phyloP scores from a whole-genome alignment of 495 filamentous ascomycete genomes.

The Penicillium desertorum region DNA sequence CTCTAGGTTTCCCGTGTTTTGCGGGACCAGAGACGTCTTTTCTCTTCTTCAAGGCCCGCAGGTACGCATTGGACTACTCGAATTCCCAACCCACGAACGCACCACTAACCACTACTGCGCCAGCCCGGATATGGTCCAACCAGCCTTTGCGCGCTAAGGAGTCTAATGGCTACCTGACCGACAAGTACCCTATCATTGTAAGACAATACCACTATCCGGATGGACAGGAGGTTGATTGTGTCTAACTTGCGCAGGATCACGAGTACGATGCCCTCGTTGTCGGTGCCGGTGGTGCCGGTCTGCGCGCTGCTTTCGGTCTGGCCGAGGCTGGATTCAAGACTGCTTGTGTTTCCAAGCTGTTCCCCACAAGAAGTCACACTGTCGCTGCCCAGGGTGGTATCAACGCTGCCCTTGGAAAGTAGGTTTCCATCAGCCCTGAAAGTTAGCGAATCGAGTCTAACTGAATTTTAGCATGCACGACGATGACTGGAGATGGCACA shows the following conservation, averaged over 20 bases:
- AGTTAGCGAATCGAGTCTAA: constrained; percentile 18
- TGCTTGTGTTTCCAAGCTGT: constrained; percentile 96
- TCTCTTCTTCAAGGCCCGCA: constrained; percentile 81
- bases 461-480: constrained; percentile 61
- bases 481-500: constrained; percentile 99
- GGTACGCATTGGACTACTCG: constrained; percentile 53
- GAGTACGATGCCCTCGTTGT: constrained; percentile 90
- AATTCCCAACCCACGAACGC: constrained; percentile 13
- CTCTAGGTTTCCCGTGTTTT: constrained; percentile 47
- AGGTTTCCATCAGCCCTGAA: constrained; percentile 23
- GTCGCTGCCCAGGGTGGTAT: constrained; percentile 82
- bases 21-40: constrained; percentile 63
- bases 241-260: constrained; percentile 57
- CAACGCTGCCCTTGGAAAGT: constrained; percentile 94
- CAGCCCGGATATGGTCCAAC: constrained; percentile 78
- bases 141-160: constrained; percentile 87
- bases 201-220: constrained; percentile 34
- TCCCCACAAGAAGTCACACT: constrained; percentile 93
- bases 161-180: constrained; percentile 75
- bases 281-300: constrained; percentile 89
- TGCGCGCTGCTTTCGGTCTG: constrained; percentile 93
- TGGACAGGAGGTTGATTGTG: constrained; percentile 10
- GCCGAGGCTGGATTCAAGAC: constrained; percentile 98
- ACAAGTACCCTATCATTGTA: constrained; percentile 92
- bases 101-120: constrained; percentile 34